These are phyloP conservation scores for Nannizziopsis arthrosporioides DNA, from an alignment of 2,329 filamentous ascomycete species.

Conservation along the genomic window DNA sequence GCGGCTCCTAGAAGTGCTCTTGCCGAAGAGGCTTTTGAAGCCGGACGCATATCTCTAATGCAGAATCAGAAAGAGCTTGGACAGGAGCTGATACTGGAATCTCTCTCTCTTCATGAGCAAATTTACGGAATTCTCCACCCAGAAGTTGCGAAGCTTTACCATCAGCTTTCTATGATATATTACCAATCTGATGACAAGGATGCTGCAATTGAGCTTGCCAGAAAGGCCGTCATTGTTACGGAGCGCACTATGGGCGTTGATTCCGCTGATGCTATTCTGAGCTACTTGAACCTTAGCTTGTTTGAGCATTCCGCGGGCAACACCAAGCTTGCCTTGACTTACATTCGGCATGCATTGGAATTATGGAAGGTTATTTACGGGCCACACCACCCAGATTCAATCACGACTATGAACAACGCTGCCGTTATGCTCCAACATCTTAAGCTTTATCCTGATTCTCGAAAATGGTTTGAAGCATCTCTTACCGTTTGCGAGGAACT, in stretches of 20 bases:
- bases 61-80: constrained; percentile 93
- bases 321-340: constrained; percentile 73
- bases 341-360: constrained; percentile 83
- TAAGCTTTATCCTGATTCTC: constrained; percentile 88
- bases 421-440: constrained; percentile 96
- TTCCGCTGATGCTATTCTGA: constrained; percentile 82
- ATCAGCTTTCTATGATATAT: constrained; percentile 88
- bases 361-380: constrained; percentile 98
- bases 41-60: constrained; percentile 87
- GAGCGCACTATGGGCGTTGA: constrained; percentile 91
- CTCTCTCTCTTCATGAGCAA: constrained; percentile 89
- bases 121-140: constrained; percentile 97
- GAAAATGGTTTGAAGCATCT: constrained; percentile 92
- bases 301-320: constrained; percentile 90
- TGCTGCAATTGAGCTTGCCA: constrained; percentile 83
- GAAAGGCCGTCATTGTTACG: constrained; percentile 91
- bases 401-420: constrained; percentile 97
- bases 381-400: constrained; percentile 84
- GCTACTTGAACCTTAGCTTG: constrained; percentile 88
- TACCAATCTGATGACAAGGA: constrained; percentile 98
- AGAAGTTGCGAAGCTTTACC: constrained; percentile 90
- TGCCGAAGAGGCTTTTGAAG: constrained; percentile 90
- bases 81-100: constrained; percentile 91
- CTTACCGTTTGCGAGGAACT: constrained; percentile 79
- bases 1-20: constrained; percentile 80